Base-by-base conservation (phyloP, 2,329 filamentous ascomycete species). In the Nannizziopsis barbatae region DNA sequence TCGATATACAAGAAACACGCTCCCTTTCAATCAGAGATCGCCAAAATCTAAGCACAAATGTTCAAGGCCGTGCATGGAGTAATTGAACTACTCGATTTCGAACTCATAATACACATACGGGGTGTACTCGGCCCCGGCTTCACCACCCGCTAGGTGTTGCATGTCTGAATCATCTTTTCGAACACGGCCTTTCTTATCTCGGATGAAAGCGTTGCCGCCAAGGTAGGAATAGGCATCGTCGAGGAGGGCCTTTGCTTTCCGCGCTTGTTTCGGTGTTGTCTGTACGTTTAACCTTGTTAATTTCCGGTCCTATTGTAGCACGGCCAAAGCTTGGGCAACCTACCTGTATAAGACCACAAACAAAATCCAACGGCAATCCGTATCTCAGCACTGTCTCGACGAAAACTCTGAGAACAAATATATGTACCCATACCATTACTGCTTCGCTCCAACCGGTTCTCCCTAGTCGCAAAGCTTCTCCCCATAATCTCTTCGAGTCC, bases 301-400 rank as follows among this genome's bases (percentile, higher is more conserved):
- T 27, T 3, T 27, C 3, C 7, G 7, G 22, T 27, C 22, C 22
- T 27, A 27, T 7, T 27, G 4, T 27, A 27, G 35, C 17, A 43
- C 42, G 35, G 10, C 42, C 27, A 17, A 10, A 11, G 36, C 22
- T 18, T 17, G 9, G 31, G 14, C 22, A 50, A 62, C 79, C 57
- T 76, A 94, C 89, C 81, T 86, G 83, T 53, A 96, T 73, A 56
- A 95, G 70, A 12, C 82, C 86, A 57, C 83, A 85, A 42, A 94
- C 82, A 66, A 90, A 98, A 58, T 93, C 85, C 55, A 95, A 70
- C 42, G 92, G 92, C 58, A 98, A 68, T 22, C 92, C 92, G 62
- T 98, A 98, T 56, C 92, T 80, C 62, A 98, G 72, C n/a, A 98
- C 92, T 4, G 89, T 95, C 75, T 98, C 92, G 15, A 98, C 92